Evolutionary conservation across 139 green algal species (phyloP).

Genomic region (Micractinium conductrix): DNA sequence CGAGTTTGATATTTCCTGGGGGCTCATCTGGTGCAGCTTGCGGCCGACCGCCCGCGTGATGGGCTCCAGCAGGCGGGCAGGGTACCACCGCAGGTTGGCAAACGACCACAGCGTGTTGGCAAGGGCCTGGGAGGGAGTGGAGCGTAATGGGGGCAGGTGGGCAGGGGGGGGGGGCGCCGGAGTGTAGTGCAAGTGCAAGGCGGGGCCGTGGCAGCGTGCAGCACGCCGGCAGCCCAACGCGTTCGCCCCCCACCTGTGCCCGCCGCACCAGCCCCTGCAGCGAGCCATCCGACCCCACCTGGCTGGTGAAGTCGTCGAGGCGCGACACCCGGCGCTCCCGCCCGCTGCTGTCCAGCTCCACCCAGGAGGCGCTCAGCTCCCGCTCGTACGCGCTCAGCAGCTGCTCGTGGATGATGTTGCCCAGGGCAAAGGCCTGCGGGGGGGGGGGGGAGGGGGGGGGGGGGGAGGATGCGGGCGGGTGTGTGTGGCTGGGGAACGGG

Average conservation of each 20-base stretch:
- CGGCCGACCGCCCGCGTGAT: conserved; percentile 36
- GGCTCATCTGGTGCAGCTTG: conserved; percentile 26
- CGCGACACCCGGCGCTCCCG: background rate
- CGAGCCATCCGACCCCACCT: background rate
- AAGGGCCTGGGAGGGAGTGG: conserved; percentile 38
- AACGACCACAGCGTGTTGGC: conserved; percentile 54
- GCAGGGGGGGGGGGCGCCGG: too few species aligned
- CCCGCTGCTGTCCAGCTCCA: conserved; percentile 8
- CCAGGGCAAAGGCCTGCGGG: conserved; percentile 26
- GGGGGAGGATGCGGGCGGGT: background rate
- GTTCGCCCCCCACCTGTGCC: too few species aligned
- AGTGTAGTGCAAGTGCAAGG: background rate
- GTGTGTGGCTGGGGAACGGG: background rate
- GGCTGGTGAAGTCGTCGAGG: conserved; percentile 38
- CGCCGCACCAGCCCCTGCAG: too few species aligned
- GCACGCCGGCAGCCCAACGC: too few species aligned
- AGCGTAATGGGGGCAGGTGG: background rate
- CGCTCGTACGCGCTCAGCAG: conserved; percentile 30
- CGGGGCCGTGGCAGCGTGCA: too few species aligned
- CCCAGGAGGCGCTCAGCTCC: conserved; percentile 25
- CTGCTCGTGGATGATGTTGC: conserved; percentile 30
- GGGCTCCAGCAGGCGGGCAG: conserved; percentile 27
- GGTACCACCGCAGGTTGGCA: conserved; percentile 58
- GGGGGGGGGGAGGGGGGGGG: too few species aligned
- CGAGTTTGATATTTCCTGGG: conserved; percentile 57